Conservation (phyloP, 164 flowering plant species). For the Protea cynaroides region DNA sequence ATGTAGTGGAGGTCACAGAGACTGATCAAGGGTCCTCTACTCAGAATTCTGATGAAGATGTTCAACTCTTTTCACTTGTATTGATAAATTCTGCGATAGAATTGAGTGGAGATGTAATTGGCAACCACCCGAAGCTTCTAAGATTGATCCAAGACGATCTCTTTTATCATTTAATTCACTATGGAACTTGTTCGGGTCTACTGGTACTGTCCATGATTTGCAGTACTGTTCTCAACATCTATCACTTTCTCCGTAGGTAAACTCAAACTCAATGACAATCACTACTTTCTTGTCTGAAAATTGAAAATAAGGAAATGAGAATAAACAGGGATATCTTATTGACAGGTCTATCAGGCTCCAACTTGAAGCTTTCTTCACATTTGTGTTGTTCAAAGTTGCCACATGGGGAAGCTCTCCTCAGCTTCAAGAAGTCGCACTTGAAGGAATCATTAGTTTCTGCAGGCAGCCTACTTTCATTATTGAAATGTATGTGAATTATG, state of each 20-base stretch:
- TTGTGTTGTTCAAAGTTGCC: constrained; percentile 53
- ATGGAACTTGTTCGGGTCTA: constrained; percentile 54
- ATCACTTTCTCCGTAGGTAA: constrained; percentile 76
- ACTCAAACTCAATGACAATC: neutral
- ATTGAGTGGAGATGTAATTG: constrained; percentile 65
- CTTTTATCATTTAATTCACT: constrained; percentile 71
- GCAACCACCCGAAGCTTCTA: constrained; percentile 66
- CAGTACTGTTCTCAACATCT: constrained; percentile 71
- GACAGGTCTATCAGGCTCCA: constrained; percentile 74
- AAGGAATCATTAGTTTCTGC: constrained; percentile 81
- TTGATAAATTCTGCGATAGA: constrained; percentile 81
- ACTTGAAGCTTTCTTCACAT: constrained; percentile 78
- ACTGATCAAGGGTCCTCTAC: constrained; percentile 37
- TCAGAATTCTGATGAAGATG: constrained; percentile 57
- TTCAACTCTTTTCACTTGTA: constrained; percentile 68
- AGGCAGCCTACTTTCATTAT: constrained; percentile 68
- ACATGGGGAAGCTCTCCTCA: constrained; percentile 23
- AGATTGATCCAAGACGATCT: constrained; percentile 73
- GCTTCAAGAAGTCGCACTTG: constrained; percentile 80
- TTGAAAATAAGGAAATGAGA: too few species aligned
- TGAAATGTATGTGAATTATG: constrained; percentile 73
- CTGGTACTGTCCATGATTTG: constrained; percentile 79
- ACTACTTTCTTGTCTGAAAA: neutral
- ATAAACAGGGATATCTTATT: neutral
- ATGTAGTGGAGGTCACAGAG: constrained; percentile 54